Conservation (phyloP, 306 rosid genomes). For the Prosopis cineraria region DNA sequence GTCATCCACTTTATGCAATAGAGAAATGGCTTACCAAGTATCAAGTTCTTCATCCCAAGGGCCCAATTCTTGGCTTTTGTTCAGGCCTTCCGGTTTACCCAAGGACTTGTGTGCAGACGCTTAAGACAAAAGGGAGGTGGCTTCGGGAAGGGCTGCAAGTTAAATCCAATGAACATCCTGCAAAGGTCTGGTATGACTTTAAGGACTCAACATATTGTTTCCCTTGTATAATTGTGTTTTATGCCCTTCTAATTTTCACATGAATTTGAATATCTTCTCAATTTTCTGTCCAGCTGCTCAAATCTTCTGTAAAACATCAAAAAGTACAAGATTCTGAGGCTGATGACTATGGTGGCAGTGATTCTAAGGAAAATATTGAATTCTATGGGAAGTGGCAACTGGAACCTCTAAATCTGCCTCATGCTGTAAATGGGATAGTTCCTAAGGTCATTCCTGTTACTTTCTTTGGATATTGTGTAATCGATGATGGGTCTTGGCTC, state of each 20-base stretch:
- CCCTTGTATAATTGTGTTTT: neutral
- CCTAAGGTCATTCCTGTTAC: slow-evolving; percentile 66
- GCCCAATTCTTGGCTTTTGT: slow-evolving; percentile 86
- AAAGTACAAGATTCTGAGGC: slow-evolving; percentile 63
- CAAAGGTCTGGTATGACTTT: slow-evolving; percentile 62
- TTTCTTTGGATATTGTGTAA: slow-evolving; percentile 25
- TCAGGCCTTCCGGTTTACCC: slow-evolving; percentile 87
- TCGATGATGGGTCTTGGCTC: neutral
- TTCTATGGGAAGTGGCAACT: slow-evolving; percentile 94
- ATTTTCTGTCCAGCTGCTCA: slow-evolving; percentile 56
- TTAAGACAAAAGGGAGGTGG: slow-evolving; percentile 84
- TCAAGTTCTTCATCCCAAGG: slow-evolving; percentile 89
- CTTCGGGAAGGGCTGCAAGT: slow-evolving; percentile 90
- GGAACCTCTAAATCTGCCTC: slow-evolving; percentile 80
- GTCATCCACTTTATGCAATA: slow-evolving; percentile 75
- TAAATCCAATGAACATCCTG: slow-evolving; percentile 73
- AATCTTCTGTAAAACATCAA: slow-evolving; percentile 53
- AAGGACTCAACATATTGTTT: slow-evolving; percentile 22
- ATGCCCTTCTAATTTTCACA: neutral
- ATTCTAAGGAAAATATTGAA: slow-evolving; percentile 53
- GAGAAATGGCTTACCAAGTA: slow-evolving; percentile 91
- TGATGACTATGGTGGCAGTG: slow-evolving; percentile 52
- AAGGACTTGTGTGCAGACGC: slow-evolving; percentile 82
- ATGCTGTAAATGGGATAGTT: slow-evolving; percentile 79
- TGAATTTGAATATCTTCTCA: slow-evolving; percentile 14